Conservation (phyloP, 495 filamentous ascomycete species). For the Penicillium salamii region DNA sequence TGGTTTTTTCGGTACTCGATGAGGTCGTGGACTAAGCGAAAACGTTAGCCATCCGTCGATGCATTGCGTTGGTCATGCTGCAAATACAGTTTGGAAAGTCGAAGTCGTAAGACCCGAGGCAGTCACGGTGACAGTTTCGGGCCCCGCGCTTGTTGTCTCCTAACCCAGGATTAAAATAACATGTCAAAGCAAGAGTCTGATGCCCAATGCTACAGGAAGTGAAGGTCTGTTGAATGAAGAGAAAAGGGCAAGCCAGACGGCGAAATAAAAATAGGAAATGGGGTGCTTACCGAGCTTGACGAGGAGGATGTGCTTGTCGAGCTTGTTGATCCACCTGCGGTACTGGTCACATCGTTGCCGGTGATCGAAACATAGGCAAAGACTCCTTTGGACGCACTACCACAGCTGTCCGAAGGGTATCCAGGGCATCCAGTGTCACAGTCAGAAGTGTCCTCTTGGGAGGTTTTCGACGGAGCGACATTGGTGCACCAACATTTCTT, state of each 20-base stretch:
- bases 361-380: constrained; percentile 56
- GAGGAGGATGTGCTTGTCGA: not conserved
- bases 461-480: constrained; percentile 53
- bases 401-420: constrained; percentile 63
- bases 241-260: not conserved
- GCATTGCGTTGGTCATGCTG: not conserved
- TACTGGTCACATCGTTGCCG: constrained; percentile 31
- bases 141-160: constrained; percentile 14
- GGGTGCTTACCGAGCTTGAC: constrained; percentile 3
- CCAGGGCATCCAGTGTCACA: constrained; percentile 65
- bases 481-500: constrained; percentile 76
- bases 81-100: constrained; percentile 15
- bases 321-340: constrained; percentile 28
- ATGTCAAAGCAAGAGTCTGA: constrained; percentile 11
- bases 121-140: constrained; percentile 7
- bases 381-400: constrained; percentile 47
- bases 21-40: constrained; percentile 19
- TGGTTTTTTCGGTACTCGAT: constrained; percentile 30
- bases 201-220: not conserved
- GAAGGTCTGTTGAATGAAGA: not conserved
- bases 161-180: constrained; percentile 21
- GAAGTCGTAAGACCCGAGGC: constrained; percentile 8
- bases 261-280: not conserved
- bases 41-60: constrained; percentile 16
- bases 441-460: constrained; percentile 29